These are phyloP conservation scores for Halenospora varia DNA, from an alignment of 495 filamentous ascomycete species.

Conservation along the genomic window DNA sequence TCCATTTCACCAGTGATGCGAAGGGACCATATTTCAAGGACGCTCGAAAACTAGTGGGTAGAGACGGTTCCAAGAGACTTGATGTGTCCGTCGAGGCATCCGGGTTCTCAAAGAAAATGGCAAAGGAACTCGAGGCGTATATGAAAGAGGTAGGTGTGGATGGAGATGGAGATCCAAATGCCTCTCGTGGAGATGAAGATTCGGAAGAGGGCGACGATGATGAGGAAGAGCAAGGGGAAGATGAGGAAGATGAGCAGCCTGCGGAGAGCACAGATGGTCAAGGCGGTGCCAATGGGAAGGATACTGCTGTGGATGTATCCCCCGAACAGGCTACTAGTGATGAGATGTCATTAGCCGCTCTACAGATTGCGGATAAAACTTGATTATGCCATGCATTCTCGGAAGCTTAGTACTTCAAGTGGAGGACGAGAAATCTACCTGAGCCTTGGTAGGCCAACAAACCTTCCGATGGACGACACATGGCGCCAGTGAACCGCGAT, in stretches of 20 bases:
- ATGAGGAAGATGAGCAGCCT: conserved; percentile 24
- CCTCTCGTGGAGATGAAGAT: conserved; percentile 37
- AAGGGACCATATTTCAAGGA: conserved; percentile 82
- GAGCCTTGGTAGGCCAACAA: too few species aligned
- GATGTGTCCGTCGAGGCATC: conserved; percentile 90
- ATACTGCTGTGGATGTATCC: conserved; percentile 9
- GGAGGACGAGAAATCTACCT: background rate
- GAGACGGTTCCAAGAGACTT: conserved; percentile 60
- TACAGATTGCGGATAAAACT: conserved; percentile 14
- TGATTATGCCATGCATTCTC: background rate
- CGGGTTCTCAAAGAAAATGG: conserved; percentile 94
- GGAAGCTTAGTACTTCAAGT: background rate
- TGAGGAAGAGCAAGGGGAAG: conserved; percentile 33
- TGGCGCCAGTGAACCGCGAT: too few species aligned
- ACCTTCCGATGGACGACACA: too few species aligned
- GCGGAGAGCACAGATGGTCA: background rate
- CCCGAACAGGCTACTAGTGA: background rate
- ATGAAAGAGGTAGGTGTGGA: conserved; percentile 70
- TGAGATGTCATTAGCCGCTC: conserved; percentile 4
- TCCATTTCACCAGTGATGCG: conserved; percentile 77
- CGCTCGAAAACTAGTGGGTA: conserved; percentile 68
- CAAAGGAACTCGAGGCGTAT: conserved; percentile 84
- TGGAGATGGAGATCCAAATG: conserved; percentile 43
- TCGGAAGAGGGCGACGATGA: conserved; percentile 36
- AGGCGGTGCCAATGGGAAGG: conserved; percentile 13